Evolutionary conservation across 1,284 basidiomycete genomes (phyloP), one percentile per base, ranked within the genome.

Genomic region (Marasmius oreades): DNA sequence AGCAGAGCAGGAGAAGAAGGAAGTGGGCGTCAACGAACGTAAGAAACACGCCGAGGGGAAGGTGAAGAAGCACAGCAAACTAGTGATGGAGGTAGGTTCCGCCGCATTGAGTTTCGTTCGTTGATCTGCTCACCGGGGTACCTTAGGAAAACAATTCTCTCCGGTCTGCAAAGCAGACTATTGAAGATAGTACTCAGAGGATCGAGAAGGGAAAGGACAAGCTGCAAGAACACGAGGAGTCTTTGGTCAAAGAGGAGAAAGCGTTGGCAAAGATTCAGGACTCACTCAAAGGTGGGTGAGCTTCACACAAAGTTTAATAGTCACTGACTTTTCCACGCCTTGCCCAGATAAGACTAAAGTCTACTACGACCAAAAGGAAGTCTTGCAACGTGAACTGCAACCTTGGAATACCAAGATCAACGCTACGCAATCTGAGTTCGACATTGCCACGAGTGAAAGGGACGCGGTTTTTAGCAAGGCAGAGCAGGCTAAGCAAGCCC

Each of bases 371-470:
- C 85, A 97, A 71, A 98, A 99, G 61, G 93, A 98, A 69, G 80
- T 74, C 26, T 93, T 97, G 69, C 97, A 99, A 74, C 90, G 88
- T 62, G 96, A 98, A 64, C 84, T 98, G 5, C 90, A 95, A 66
- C 97, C 96, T 0, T 98, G 96, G 96, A 90, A 86, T 2, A 83
- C 86, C 37, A 92, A 97, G 75, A 91, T 98, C 70, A 92, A 92
- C 65, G 77, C 84, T 39, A 93, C 93, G 70, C 83, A 92, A 64
- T 87, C 90, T 0, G 85, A 86, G 55, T 81, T 95, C 56, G 89
- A 95, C 62, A 85, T 98, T 10, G 93, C 93, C 0, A 80, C 80
- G 11, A 91, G 93, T 61, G 95, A 99, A 73, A 84, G 90, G 12
- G 89, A 95, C 61, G 80, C 91, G 12, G 77, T 98, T 22, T 75